phyloP scores from a whole-genome alignment of 306 rosid genomes.

The Acmispon strigosus region DNA sequence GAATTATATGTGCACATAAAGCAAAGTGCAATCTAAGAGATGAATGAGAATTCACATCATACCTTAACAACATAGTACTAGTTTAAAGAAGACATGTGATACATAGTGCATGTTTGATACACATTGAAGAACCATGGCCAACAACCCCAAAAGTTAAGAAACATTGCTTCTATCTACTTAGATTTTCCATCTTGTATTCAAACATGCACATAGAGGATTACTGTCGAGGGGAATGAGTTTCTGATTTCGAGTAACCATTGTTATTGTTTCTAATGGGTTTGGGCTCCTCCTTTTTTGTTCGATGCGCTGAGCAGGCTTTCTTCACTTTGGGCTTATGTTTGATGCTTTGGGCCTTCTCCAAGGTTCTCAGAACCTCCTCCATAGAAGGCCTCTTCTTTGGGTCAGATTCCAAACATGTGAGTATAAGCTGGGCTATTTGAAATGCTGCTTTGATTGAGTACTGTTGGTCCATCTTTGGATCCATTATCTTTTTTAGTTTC shows the following conservation, averaged over 20 bases:
- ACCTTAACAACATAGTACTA: neutral
- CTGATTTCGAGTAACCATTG: neutral
- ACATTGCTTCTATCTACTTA: too few species aligned
- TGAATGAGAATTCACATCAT: neutral
- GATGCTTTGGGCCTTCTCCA: constrained; percentile 26
- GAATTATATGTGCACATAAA: neutral
- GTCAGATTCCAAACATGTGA: constrained; percentile 47
- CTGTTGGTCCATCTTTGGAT: constrained; percentile 25
- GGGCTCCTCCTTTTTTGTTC: neutral
- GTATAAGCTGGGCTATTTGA: constrained; percentile 37
- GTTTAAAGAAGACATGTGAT: neutral
- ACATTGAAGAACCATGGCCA: too few species aligned
- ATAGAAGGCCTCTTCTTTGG: constrained; percentile 63
- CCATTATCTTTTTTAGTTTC: constrained; percentile 46
- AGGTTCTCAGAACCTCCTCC: constrained; percentile 38
- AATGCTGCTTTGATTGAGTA: constrained; percentile 41
- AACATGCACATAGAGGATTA: neutral
- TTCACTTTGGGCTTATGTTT: constrained; percentile 26
- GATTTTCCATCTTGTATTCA: too few species aligned
- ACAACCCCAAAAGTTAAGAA: too few species aligned
- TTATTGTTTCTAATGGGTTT: neutral
- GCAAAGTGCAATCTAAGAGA: neutral
- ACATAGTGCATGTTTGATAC: too few species aligned
- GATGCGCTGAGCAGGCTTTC: neutral
- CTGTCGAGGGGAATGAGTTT: neutral